A percentile compares a stretch with the other conserved stretches of the same genome.
phyloP scores from a whole-genome alignment of 2,329 filamentous ascomycete species.

The Chrysoporthe cubensis region DNA sequence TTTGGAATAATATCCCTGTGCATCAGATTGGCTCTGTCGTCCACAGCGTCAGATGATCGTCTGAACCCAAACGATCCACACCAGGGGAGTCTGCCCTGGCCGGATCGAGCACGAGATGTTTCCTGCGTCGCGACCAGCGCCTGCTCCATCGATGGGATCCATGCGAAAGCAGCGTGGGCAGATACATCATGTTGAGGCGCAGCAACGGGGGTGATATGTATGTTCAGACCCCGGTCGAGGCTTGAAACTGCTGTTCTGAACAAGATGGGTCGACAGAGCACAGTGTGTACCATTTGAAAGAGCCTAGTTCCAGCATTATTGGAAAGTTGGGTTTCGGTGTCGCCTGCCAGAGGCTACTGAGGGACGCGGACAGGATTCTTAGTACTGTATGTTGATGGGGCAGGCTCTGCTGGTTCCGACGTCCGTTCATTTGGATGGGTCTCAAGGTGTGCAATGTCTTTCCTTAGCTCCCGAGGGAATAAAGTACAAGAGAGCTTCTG shows the following conservation, averaged over 20 bases:
- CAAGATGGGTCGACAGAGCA: slow-evolving; percentile 14
- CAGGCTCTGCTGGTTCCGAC: neutral
- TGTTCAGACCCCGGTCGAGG: slow-evolving; percentile 46
- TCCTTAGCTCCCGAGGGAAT: neutral
- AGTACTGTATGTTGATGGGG: neutral
- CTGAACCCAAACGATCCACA: slow-evolving; percentile 46
- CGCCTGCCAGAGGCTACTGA: neutral
- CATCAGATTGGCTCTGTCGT: slow-evolving; percentile 43
- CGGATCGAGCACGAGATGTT: slow-evolving; percentile 32
- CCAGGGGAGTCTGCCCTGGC: slow-evolving; percentile 38
- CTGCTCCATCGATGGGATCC: slow-evolving; percentile 15
- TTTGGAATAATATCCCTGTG: slow-evolving; percentile 38
- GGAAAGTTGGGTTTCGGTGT: neutral
- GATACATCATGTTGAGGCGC: slow-evolving; percentile 34
- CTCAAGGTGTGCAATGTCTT: neutral
- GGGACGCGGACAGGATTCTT: neutral
- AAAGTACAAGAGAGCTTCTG: neutral
- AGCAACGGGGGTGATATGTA: slow-evolving; percentile 43
- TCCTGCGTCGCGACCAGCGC: slow-evolving; percentile 6
- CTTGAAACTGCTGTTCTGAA: slow-evolving; percentile 43
- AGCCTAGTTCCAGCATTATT: neutral
- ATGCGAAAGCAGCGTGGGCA: slow-evolving; percentile 20
- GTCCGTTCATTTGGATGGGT: neutral
- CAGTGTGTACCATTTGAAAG: neutral
- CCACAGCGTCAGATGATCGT: slow-evolving; percentile 46